Evolutionary conservation across 176 grass and related monocot species (phyloP), one percentile per base, ranked within the genome.

Genomic region (Saccharum spontaneum): DNA sequence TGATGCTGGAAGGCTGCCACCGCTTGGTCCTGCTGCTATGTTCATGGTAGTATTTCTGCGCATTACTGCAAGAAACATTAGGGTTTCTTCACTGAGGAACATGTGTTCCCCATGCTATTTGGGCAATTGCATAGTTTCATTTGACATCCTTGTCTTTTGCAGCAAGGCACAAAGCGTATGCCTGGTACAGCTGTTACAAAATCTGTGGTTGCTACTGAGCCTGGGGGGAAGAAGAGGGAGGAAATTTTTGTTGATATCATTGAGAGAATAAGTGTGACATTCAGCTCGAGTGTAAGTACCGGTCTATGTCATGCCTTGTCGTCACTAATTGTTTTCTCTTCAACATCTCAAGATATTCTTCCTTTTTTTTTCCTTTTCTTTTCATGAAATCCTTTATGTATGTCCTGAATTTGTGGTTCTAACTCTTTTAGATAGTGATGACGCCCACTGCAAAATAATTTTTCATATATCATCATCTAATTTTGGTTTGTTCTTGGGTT

Each of bases 171-270:
- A 1, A 99, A 99, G 79, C 87, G 94, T 44, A 99, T 99, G 97
- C 97, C 97, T 64, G 97, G 93, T 82, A 99, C 94, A 66, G 97
- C 97, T 94, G 88, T 99, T 80, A 99, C 97, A 75, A 99, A 99
- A 96, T 99, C 97, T 69, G 94, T 99, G 75, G 94, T 99, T 87
- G 91, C 91, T 43, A 99, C 76, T 38, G 94, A 99, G 23, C 81
- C 90, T 84, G 97, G 93, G 84, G 97, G 94, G 55, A 99, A 92
- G 79, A 99, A 94, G 86, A 94, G 97, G 66, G 97, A 99, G 82
- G 97, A 96, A 78, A 99, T 96, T 84, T 99, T 99, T 89, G 97
- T 99, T 85, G 97, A 99, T 76, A 96, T 99, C 71, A 99, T 99
- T 77, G 97, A 99, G 73, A 96, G 92, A 88, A 94, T 99, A 90